phyloP scores from a whole-genome alignment of 2,329 filamentous ascomycete genomes.

The Decorospora gaudefroyi region DNA sequence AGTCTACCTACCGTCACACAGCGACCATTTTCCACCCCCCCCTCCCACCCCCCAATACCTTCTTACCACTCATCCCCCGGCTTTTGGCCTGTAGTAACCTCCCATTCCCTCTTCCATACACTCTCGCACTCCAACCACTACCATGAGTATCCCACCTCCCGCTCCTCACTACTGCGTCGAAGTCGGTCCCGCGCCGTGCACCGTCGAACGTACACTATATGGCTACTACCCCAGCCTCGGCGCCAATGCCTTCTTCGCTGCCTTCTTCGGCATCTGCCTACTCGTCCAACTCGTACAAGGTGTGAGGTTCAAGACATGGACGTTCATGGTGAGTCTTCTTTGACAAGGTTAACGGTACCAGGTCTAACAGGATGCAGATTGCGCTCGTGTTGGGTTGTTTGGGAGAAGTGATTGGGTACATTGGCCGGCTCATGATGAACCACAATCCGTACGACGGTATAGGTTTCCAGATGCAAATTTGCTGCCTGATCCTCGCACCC shows the following conservation, averaged over 20 bases:
- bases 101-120: not conserved
- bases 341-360: not conserved
- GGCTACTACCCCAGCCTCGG: constrained; percentile 59
- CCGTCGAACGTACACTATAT: constrained; percentile 56
- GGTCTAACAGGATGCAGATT: constrained; percentile 30
- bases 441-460: constrained; percentile 56
- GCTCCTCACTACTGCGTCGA: constrained; percentile 23
- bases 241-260: constrained; percentile 59
- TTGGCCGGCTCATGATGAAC: constrained; percentile 59
- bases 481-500: constrained; percentile 61
- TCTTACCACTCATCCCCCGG: not conserved
- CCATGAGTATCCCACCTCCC: constrained; percentile 29
- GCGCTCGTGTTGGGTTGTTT: constrained; percentile 56
- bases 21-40: not conserved
- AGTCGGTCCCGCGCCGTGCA: constrained; percentile 42
- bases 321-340: constrained; percentile 49
- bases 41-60: not conserved
- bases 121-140: not conserved
- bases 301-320: constrained; percentile 59
- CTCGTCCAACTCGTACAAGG: constrained; percentile 57
- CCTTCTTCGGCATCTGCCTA: constrained; percentile 57
- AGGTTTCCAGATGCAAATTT: constrained; percentile 60
- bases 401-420: constrained; percentile 61
- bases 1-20: constrained; percentile 3
- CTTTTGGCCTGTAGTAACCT: no score